Conservation (phyloP, 768 basidiomycete genomes). For the Pilatotrama ljubarskyi region DNA sequence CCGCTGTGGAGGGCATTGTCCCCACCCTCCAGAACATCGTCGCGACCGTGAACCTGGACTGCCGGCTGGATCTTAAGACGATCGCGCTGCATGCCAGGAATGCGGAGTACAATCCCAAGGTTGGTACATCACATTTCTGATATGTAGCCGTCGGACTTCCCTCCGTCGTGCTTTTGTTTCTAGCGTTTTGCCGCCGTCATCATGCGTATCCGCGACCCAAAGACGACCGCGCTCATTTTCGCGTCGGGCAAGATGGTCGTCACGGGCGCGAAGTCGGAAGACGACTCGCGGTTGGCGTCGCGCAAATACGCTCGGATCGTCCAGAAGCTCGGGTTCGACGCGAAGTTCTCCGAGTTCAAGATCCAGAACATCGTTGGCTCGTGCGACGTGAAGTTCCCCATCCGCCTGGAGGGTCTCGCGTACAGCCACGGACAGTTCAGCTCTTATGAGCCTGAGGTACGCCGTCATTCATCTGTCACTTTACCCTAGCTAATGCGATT, state of each 20-base stretch:
- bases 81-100: slow-evolving; percentile 97
- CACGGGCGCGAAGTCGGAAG: slow-evolving; percentile 98
- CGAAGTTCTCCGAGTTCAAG: slow-evolving; percentile 99
- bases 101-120: slow-evolving; percentile 99
- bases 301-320: slow-evolving; percentile 99
- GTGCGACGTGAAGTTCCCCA: slow-evolving; percentile 99
- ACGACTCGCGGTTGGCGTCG: slow-evolving; percentile 94
- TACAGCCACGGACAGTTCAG: slow-evolving; percentile 98
- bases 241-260: slow-evolving; percentile 99
- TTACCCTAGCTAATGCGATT: not conserved
- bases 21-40: slow-evolving; percentile 99
- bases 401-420: slow-evolving; percentile 94
- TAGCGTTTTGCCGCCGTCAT: slow-evolving; percentile 99
- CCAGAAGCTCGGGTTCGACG: slow-evolving; percentile 98
- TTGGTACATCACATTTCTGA: slow-evolving; percentile 58
- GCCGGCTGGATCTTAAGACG: slow-evolving; percentile 95
- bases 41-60: slow-evolving; percentile 97
- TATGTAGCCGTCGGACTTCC: slow-evolving; percentile 59
- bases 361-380: slow-evolving; percentile 99
- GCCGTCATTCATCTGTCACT: slow-evolving; percentile 26
- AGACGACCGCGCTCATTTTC: slow-evolving; percentile 99
- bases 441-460: slow-evolving; percentile 95
- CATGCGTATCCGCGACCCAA: slow-evolving; percentile 99
- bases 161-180: slow-evolving; percentile 50
- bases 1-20: slow-evolving; percentile 95